Conservation (phyloP, 768 basidiomycete species). For the Myochromella boudieri region DNA sequence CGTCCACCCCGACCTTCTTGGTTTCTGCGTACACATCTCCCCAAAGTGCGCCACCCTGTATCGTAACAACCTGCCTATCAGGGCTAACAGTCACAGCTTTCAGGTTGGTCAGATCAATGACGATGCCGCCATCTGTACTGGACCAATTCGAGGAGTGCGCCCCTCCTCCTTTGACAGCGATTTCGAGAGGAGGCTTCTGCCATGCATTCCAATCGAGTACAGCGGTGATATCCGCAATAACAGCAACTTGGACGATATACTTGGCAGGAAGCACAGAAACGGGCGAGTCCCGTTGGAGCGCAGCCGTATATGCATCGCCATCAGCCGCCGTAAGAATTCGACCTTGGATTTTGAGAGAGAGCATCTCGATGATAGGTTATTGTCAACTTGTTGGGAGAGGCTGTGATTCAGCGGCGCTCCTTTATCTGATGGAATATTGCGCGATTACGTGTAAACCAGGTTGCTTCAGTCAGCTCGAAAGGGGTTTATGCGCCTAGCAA, state of each 20-base stretch:
- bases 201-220: slow-evolving; percentile 7
- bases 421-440: too few species aligned
- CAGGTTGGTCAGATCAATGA: slow-evolving; percentile 15
- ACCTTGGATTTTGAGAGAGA: background rate
- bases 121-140: slow-evolving; percentile 16
- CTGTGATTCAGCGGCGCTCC: too few species aligned
- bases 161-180: slow-evolving; percentile 20
- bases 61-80: slow-evolving; percentile 11
- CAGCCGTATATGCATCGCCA: background rate
- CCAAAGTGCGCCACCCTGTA: slow-evolving; percentile 17
- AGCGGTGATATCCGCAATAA: background rate
- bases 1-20: slow-evolving; percentile 8
- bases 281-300: slow-evolving; percentile 1
- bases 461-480: too few species aligned
- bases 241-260: background rate
- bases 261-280: background rate
- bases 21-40: slow-evolving; percentile 16
- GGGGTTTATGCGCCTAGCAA: too few species aligned
- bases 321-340: background rate
- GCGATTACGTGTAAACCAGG: too few species aligned
- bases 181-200: slow-evolving; percentile 13
- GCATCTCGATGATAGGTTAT: too few species aligned
- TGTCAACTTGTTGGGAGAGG: too few species aligned
- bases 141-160: slow-evolving; percentile 6
- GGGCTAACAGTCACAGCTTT: slow-evolving; percentile 6